Base-by-base conservation (phyloP, 768 basidiomycete species). In the Candolleomyces eurysporus region DNA sequence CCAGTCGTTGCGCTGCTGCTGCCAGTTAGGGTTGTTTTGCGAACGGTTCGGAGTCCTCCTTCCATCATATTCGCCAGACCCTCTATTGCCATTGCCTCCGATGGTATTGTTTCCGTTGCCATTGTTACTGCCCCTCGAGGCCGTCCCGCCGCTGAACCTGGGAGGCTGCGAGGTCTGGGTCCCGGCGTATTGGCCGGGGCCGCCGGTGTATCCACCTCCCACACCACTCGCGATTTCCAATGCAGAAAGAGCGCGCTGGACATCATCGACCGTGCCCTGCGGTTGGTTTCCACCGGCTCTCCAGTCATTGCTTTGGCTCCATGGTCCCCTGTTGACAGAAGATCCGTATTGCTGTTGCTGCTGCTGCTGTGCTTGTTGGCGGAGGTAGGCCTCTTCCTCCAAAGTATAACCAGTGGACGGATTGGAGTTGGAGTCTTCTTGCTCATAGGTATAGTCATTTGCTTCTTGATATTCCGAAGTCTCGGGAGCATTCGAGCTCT, bases 231-330 rank as follows among this genome's bases (percentile, higher is more conserved):
- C 73, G 32, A 93, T 75, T 66, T 92, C 91, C 58, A 94, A 77
- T 39, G 82, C 75, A 16, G 88, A 86, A 26, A 93, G 76, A 17
- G 89, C 92, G 46, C 86, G 84, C 65, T 89, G 84, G 16, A 93
- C 86, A 58, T 94, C 91, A 64, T 93, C 92, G 60, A 92, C 83
- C 50, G 78, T 76, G 11, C 72, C 59, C 57, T 73, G 75, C 48
- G 65, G 69, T 32, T 49, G 61, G 73, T 65, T 62, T 72, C 71
- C 77, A 48, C 75, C 61, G 49, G 68, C 61, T 49, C 83, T 83
- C 89, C 90, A 90, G 59, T 89, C 89, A 61, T 79, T 80, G 32
- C 73, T 79, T 16, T 83, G 76, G 8, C 80, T 67, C 91, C 91
- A 92, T 1, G 88, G 87, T 26, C 80, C 80, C 19, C 87, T 82